These are phyloP conservation scores for Aspergillus versicolor DNA, from an alignment of 2,329 filamentous ascomycete species.

Conservation along the genomic window DNA sequence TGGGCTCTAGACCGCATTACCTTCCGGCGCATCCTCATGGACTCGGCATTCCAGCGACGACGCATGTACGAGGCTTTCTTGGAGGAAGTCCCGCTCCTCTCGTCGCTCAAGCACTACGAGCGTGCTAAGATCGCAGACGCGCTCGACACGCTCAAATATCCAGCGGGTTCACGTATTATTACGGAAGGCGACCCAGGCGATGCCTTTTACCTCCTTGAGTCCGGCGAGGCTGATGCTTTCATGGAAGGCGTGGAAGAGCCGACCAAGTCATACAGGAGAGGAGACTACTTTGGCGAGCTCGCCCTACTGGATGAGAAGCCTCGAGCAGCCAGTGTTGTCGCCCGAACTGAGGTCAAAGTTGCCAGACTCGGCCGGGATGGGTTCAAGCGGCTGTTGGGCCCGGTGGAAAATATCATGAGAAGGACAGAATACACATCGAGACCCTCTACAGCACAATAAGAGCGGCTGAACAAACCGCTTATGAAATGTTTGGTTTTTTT, in stretches of 20 bases:
- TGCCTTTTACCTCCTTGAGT: constrained; percentile 87
- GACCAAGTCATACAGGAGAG: constrained; percentile 81
- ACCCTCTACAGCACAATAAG: constrained; percentile 24
- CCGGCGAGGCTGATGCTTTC: constrained; percentile 81
- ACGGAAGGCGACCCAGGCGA: constrained; percentile 86
- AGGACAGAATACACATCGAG: constrained; percentile 51
- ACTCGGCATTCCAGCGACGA: constrained; percentile 91
- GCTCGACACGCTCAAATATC: constrained; percentile 84
- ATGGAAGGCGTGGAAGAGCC: constrained; percentile 69
- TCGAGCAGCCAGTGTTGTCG: constrained; percentile 83
- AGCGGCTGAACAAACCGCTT: constrained; percentile 14
- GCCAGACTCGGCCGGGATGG: constrained; percentile 89
- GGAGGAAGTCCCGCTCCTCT: constrained; percentile 84
- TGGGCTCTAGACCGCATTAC: constrained; percentile 96
- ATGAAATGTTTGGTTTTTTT: not conserved
- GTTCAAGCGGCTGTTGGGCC: constrained; percentile 88
- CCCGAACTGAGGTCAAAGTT: constrained; percentile 85
- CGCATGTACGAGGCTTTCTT: constrained; percentile 98
- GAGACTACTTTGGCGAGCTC: constrained; percentile 96
- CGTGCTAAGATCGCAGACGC: constrained; percentile 97
- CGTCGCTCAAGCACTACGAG: constrained; percentile 84
- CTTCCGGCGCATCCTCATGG: constrained; percentile 97
- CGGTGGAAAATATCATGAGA: constrained; percentile 92
- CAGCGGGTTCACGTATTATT: constrained; percentile 79
- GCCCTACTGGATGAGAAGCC: constrained; percentile 91